Conservation (phyloP, 1,139 yeast genomes). For the Hansenula lynferdii region DNA sequence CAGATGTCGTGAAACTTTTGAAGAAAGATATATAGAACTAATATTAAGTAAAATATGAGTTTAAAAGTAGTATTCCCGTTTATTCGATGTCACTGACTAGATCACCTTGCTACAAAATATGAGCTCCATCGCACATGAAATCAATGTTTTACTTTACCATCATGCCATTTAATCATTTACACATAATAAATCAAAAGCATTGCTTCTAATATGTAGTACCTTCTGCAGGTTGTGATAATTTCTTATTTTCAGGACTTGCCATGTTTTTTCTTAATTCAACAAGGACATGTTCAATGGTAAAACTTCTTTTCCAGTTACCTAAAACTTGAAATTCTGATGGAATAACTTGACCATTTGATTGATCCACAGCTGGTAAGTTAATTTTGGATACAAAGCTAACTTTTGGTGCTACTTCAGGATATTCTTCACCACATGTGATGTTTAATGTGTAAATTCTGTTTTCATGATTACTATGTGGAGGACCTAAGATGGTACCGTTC, state of each 20-base stretch:
- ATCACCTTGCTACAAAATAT: no score
- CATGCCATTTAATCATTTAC: not conserved
- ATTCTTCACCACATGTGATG: conserved; percentile 75
- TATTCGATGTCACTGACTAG: no score
- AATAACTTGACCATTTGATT: conserved; percentile 58
- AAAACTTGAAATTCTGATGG: conserved; percentile 62
- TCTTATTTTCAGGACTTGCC: conserved; percentile 82
- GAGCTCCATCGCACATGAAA: not conserved
- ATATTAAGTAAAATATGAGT: no score
- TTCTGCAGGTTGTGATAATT: conserved; percentile 86
- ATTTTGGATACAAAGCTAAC: conserved; percentile 78
- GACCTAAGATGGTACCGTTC: conserved; percentile 97
- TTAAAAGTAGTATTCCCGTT: no score
- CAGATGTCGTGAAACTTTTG: not conserved
- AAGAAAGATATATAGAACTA: not conserved
- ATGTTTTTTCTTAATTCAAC: conserved; percentile 83
- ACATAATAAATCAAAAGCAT: not conserved
- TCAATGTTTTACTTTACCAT: not conserved
- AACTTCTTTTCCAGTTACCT: conserved; percentile 79
- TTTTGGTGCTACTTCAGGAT: conserved; percentile 86
- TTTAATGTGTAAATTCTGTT: conserved; percentile 86
- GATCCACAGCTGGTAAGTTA: conserved; percentile 86
- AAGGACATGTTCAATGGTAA: conserved; percentile 87
- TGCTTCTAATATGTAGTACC: conserved; percentile 56
- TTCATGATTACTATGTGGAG: conserved; percentile 93